Evolutionary conservation across 768 basidiomycete genomes (phyloP).

Genomic region (Aureoboletus auriporus): DNA sequence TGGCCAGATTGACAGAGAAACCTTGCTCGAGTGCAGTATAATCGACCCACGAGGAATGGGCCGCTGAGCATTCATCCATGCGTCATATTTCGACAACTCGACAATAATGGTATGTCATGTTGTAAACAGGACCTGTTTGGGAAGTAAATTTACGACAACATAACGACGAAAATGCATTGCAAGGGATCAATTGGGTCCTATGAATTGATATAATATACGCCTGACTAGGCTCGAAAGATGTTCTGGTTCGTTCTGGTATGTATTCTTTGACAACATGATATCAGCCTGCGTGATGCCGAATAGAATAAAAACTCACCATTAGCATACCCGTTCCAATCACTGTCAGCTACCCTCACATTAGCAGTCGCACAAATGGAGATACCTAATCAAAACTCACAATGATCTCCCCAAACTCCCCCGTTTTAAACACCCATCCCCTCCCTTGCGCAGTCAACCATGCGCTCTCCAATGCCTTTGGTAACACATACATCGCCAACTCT

Average conservation of each 20-base stretch:
- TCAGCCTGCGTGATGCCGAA: constrained; percentile 1
- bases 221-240: constrained; percentile 79
- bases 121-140: too few species aligned
- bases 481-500: constrained; percentile 88
- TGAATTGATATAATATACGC: constrained; percentile 80
- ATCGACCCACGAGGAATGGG: too few species aligned
- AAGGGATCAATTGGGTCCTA: constrained; percentile 69
- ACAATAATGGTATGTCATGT: too few species aligned
- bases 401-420: constrained; percentile 66
- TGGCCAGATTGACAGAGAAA: too few species aligned
- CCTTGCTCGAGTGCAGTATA: too few species aligned
- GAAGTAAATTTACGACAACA: too few species aligned
- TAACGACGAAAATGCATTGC: background rate
- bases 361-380: background rate
- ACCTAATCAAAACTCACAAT: constrained; percentile 41
- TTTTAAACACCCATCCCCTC: constrained; percentile 68
- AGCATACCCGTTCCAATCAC: constrained; percentile 89
- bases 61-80: too few species aligned
- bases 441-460: constrained; percentile 81
- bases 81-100: too few species aligned
- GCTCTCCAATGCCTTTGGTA: constrained; percentile 89
- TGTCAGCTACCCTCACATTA: constrained; percentile 41
- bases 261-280: background rate
- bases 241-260: constrained; percentile 59
- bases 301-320: constrained; percentile 48